Evolutionary conservation across 345 rosid genomes (phyloP).

Genomic region (Citrus mangshanensis): DNA sequence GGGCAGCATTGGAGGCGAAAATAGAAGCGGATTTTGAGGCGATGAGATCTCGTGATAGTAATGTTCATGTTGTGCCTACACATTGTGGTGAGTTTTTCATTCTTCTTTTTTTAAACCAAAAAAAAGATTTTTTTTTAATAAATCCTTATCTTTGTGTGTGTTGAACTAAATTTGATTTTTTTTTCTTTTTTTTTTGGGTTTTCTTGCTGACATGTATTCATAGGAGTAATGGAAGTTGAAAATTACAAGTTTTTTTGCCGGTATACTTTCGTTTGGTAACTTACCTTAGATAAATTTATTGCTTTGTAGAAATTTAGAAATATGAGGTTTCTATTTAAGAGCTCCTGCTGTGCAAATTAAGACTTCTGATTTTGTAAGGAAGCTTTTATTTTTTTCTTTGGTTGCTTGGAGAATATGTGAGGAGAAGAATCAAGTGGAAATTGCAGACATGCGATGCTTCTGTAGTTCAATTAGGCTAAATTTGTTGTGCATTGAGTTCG

Average conservation of each 20-base stretch:
- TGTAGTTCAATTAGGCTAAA: background rate
- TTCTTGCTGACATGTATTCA: constrained; percentile 5
- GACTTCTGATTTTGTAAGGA: background rate
- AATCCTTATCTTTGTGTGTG: background rate
- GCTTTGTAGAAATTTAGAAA: background rate
- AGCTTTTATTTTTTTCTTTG: background rate
- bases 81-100: constrained; percentile 72
- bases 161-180: background rate
- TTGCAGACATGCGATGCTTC: background rate
- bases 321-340: background rate
- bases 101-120: background rate
- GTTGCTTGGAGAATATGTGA: background rate
- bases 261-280: background rate
- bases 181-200: background rate
- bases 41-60: constrained; percentile 71
- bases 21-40: constrained; percentile 79
- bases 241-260: background rate
- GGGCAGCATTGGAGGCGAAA: constrained; percentile 76
- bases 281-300: background rate
- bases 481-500: background rate
- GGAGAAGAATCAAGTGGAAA: background rate
- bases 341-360: background rate
- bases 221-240: background rate
- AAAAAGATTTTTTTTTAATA: background rate
- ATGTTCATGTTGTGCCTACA: constrained; percentile 77